phyloP scores from a whole-genome alignment of 75 land plant species.

The Pseudotsuga menziesii region DNA sequence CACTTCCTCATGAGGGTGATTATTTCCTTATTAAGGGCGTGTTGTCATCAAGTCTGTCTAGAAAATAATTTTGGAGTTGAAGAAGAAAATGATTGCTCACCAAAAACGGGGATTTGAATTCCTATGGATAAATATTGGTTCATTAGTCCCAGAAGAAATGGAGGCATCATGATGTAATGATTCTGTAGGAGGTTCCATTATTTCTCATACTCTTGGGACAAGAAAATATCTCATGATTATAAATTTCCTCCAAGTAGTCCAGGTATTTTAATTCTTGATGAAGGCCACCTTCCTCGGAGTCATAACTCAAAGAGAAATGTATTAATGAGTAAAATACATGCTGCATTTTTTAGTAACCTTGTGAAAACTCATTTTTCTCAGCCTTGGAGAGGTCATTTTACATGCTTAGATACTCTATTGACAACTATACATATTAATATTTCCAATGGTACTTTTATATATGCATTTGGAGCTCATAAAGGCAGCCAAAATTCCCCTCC shows the following conservation, averaged over 20 bases:
- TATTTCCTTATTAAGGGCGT: too few relatives aligned
- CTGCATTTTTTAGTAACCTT: too few relatives aligned
- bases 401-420: too few relatives aligned
- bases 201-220: conserved; percentile 95
- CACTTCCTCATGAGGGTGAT: too few relatives aligned
- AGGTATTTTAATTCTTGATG: conserved; percentile 67
- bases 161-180: not conserved
- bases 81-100: conserved; percentile 29
- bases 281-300: conserved; percentile 82
- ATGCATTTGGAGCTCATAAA: too few relatives aligned
- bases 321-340: too few relatives aligned
- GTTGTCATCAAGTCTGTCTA: conserved; percentile 50
- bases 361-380: too few relatives aligned
- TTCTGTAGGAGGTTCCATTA: conserved; percentile 72
- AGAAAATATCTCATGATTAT: conserved; percentile 83
- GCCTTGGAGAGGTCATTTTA: too few relatives aligned
- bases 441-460: too few relatives aligned
- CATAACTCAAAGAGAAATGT: conserved; percentile 66
- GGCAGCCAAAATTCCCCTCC: too few relatives aligned
- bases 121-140: conserved; percentile 59
- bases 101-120: too few relatives aligned
- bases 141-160: conserved; percentile 30
- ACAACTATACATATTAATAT: too few relatives aligned
- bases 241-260: conserved; percentile 58
- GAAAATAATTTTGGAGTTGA: conserved; percentile 45